phyloP scores from a whole-genome alignment of 2,329 filamentous ascomycete genomes.

The Acrocalymma vagum region DNA sequence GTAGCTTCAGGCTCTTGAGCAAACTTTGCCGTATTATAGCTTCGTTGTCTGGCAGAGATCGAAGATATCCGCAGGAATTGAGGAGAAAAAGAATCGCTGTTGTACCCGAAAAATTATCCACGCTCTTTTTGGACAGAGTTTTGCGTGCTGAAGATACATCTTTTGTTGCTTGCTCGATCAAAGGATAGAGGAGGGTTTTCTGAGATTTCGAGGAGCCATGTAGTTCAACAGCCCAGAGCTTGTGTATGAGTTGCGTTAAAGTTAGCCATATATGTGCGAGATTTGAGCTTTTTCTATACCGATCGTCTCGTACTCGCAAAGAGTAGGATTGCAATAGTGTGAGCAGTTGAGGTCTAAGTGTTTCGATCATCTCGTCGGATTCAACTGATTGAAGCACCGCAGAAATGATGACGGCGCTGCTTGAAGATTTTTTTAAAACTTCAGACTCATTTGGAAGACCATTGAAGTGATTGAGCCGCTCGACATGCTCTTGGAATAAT shows the following conservation, averaged over 20 bases:
- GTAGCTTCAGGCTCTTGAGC: slow-evolving; percentile 28
- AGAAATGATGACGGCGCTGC: slow-evolving; percentile 38
- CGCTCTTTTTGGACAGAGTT: slow-evolving; percentile 7
- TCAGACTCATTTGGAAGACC: no score
- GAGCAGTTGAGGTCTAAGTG: slow-evolving; percentile 28
- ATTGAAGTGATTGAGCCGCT: slow-evolving; percentile 27
- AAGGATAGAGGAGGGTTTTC: slow-evolving; percentile 28
- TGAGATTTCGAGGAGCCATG: slow-evolving; percentile 35
- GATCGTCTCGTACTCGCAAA: slow-evolving; percentile 27
- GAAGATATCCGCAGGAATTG: slow-evolving; percentile 31
- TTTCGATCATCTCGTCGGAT: slow-evolving; percentile 31
- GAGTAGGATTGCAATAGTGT: slow-evolving; percentile 31
- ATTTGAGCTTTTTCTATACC: slow-evolving; percentile 22
- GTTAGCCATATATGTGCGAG: slow-evolving; percentile 36
- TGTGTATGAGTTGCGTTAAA: slow-evolving; percentile 32
- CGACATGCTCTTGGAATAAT: slow-evolving; percentile 39
- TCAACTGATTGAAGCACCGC: slow-evolving; percentile 34
- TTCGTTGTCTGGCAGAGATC: slow-evolving; percentile 29
- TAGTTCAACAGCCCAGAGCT: slow-evolving; percentile 41
- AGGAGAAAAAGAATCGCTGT: slow-evolving; percentile 39
- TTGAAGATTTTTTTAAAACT: slow-evolving; percentile 30
- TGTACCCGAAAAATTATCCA: slow-evolving; percentile 27
- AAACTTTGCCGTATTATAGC: slow-evolving; percentile 28
- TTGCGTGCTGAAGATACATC: slow-evolving; percentile 25
- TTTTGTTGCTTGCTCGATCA: slow-evolving; percentile 34